Evolutionary conservation across 495 filamentous ascomycete species (phyloP).

Genomic region (Hypoxylon perforatum): DNA sequence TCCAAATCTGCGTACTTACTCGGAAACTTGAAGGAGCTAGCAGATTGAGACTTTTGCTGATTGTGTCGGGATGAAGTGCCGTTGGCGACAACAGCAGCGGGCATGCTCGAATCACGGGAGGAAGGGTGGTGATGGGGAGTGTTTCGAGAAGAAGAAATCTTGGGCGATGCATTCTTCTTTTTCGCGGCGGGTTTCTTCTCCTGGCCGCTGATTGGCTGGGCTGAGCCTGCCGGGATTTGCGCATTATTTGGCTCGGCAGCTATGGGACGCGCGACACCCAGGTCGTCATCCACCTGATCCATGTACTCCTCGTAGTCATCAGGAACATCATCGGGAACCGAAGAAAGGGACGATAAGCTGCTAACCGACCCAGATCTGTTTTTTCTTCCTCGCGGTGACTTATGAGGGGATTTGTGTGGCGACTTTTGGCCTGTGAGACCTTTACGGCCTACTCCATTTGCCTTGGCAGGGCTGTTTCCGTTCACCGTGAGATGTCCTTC

Average conservation of each 20-base stretch:
- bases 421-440: constrained; percentile 28
- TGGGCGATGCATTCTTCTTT: constrained; percentile 48
- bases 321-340: constrained; percentile 51
- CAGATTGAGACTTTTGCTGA: constrained; percentile 17
- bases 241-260: constrained; percentile 42
- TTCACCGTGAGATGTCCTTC: constrained; percentile 17
- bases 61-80: constrained; percentile 20
- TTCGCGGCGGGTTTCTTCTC: constrained; percentile 48
- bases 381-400: constrained; percentile 35
- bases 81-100: constrained; percentile 39
- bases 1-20: constrained; percentile 40
- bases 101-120: constrained; percentile 46
- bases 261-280: constrained; percentile 40
- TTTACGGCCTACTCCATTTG: constrained; percentile 27
- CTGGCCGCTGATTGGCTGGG: constrained; percentile 47
- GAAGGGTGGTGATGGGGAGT: constrained; percentile 31
- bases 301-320: constrained; percentile 45
- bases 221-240: constrained; percentile 46
- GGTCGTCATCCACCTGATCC: constrained; percentile 41
- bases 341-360: constrained; percentile 54
- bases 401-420: constrained; percentile 25
- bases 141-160: constrained; percentile 42
- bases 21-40: constrained; percentile 31
- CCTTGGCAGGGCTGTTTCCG: constrained; percentile 9
- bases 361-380: constrained; percentile 47